Percentiles rank a stretch among this genome's conserved stretches.
phyloP scores from a whole-genome alignment of 2,329 filamentous ascomycete species.

The Mariannaea sp. region DNA sequence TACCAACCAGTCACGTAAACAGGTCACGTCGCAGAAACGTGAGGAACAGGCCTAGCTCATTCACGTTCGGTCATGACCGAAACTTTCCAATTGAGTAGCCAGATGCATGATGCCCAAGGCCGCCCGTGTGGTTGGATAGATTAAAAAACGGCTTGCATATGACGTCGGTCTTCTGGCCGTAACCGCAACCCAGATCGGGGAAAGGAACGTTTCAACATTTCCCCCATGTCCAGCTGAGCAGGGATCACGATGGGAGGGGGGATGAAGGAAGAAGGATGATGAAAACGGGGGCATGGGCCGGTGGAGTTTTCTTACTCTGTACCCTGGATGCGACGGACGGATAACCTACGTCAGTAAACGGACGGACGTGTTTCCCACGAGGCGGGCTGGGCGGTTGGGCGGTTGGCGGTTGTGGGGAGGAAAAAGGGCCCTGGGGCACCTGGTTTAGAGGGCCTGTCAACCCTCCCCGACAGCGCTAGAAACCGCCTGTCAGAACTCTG shows the following conservation, averaged over 20 bases:
- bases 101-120: neutral
- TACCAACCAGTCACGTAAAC: no score
- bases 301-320: constrained; percentile 6
- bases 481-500: neutral
- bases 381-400: neutral
- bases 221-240: constrained; percentile 23
- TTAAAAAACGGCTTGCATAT: neutral
- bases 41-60: neutral
- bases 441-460: no score
- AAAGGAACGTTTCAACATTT: neutral
- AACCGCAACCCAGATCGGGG: constrained; percentile 6
- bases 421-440: neutral
- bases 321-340: constrained; percentile 3
- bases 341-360: neutral
- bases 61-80: constrained; percentile 7
- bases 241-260: constrained; percentile 9
- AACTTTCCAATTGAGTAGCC: neutral
- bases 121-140: constrained; percentile 5
- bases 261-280: neutral
- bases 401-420: neutral
- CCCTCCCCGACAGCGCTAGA: neutral
- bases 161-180: no score
- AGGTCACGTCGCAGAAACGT: no score
- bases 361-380: constrained; percentile 5
- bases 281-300: neutral